Percentiles rank a stretch among this genome's conserved stretches.
These are phyloP conservation scores for Aureobasidium sp. DNA, from an alignment of 2,329 filamentous ascomycete species.

Conservation along the genomic window DNA sequence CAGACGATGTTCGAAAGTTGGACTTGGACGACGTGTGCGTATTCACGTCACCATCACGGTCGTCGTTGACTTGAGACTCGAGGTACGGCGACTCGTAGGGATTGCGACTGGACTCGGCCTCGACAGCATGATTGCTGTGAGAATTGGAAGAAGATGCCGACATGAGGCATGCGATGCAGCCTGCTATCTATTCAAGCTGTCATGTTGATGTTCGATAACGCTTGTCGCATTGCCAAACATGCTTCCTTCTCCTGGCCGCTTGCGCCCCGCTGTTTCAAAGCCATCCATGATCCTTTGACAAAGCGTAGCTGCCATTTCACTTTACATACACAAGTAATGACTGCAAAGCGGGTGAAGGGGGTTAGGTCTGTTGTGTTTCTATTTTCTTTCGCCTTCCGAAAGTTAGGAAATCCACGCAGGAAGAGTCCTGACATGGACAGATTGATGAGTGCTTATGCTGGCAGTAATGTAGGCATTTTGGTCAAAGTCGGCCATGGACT, in stretches of 20 bases:
- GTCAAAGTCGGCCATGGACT: neutral
- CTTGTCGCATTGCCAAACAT: neutral
- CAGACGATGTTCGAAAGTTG: conserved; percentile 40
- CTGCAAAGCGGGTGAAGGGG: too few species aligned
- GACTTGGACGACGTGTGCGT: conserved; percentile 61
- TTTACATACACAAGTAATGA: neutral
- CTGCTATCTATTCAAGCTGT: neutral
- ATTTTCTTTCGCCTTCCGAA: too few species aligned
- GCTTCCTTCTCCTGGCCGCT: neutral
- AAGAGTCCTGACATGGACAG: too few species aligned
- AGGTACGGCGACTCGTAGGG: conserved; percentile 35
- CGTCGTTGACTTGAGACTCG: conserved; percentile 39
- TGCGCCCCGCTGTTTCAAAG: neutral
- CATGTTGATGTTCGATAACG: neutral
- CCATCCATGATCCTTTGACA: neutral
- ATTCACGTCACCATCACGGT: conserved; percentile 23
- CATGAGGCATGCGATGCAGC: conserved; percentile 26
- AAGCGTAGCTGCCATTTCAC: neutral
- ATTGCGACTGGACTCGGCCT: conserved; percentile 41
- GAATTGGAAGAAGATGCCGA: conserved; percentile 28
- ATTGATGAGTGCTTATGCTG: too few species aligned
- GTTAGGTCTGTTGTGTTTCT: too few species aligned
- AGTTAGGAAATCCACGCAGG: neutral
- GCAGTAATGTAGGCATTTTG: too few species aligned
- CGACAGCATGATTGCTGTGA: conserved; percentile 29